A percentile compares a stretch with the other conserved stretches of the same genome.
Evolutionary conservation across 2,329 filamentous ascomycete genomes (phyloP).

Genomic region (Beauveria scarabaeidicola): DNA sequence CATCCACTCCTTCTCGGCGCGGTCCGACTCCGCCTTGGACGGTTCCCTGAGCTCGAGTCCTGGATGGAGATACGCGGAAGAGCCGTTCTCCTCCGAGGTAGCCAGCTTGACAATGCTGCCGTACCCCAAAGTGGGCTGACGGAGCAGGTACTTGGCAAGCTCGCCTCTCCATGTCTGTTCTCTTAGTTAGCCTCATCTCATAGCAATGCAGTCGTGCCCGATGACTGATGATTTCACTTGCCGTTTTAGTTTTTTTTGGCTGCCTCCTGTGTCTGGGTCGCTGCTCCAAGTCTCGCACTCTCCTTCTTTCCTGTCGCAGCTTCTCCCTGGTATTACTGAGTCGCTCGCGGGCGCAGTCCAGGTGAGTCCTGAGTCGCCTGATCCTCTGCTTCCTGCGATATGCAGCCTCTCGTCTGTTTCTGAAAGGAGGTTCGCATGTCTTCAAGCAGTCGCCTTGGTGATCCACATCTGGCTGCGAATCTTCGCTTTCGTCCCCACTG

Average conservation of each 20-base stretch:
- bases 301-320: background rate
- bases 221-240: background rate
- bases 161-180: background rate
- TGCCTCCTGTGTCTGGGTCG: background rate
- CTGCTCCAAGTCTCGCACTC: background rate
- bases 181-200: background rate
- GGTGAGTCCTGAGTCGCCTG: background rate
- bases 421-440: background rate
- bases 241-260: background rate
- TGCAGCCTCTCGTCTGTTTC: background rate
- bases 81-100: slow-evolving; percentile 25
- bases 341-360: background rate
- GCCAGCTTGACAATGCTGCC: slow-evolving; percentile 16
- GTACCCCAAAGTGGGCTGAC: slow-evolving; percentile 6
- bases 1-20: background rate
- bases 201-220: background rate
- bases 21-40: background rate
- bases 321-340: no score
- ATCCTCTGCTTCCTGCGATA: background rate
- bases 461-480: background rate
- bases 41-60: background rate
- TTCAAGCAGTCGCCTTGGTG: background rate
- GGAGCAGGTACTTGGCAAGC: background rate
- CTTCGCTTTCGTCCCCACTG: background rate
- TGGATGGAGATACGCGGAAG: background rate